Conservation (phyloP, 176 grass and related monocot species). For the Coix lacrymajobi region DNA sequence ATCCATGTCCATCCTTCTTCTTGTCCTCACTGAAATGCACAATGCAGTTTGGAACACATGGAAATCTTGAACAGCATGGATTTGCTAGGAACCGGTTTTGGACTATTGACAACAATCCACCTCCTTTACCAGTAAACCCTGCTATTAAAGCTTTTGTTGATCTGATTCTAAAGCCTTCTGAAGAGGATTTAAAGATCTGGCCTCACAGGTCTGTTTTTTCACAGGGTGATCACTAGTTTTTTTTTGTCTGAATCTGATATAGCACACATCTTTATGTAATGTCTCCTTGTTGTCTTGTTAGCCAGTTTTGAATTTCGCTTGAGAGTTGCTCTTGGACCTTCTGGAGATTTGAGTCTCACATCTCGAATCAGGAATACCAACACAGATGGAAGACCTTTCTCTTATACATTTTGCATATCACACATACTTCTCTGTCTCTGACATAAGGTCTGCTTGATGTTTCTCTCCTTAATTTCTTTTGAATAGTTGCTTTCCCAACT, state of each 20-base stretch:
- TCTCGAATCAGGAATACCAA: conserved; percentile 86
- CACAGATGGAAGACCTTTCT: conserved; percentile 75
- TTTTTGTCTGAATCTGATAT: conserved; percentile 7
- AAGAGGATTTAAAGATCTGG: conserved; percentile 70
- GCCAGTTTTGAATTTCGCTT: conserved; percentile 66
- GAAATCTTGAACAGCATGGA: conserved; percentile 86
- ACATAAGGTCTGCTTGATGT: conserved; percentile 34
- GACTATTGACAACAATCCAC: conserved; percentile 72
- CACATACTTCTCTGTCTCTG: conserved; percentile 95
- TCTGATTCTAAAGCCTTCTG: conserved; percentile 72
- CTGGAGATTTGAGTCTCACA: conserved; percentile 84
- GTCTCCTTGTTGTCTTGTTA: neutral
- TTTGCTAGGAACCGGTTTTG: conserved; percentile 76
- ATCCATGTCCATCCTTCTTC: neutral
- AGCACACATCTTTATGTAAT: conserved; percentile 3
- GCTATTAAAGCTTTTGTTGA: conserved; percentile 73
- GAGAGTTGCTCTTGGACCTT: conserved; percentile 78
- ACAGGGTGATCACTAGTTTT: neutral
- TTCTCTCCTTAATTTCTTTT: conserved; percentile 11
- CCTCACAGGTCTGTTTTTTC: conserved; percentile 66
- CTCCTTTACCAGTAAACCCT: conserved; percentile 50
- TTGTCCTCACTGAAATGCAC: neutral
- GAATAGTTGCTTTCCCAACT: neutral
- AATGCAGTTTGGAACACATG: conserved; percentile 86
- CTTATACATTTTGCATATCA: conserved; percentile 94